Base-by-base conservation (phyloP, 352 stramenopile genomes). In the Globisporangium heterothallicum region DNA sequence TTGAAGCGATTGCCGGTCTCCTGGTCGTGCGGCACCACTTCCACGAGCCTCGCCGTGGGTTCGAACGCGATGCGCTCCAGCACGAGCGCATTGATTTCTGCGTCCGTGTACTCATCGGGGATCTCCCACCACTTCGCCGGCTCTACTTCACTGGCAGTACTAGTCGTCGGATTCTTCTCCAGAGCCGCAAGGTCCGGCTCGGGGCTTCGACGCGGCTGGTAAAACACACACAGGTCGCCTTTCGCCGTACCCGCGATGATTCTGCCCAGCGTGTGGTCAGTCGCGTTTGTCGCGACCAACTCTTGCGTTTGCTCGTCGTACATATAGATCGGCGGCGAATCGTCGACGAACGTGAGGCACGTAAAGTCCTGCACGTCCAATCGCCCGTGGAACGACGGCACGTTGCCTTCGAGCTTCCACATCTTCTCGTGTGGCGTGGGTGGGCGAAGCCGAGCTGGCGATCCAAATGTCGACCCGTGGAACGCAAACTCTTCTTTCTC, bases 111-210 rank as follows among this genome's bases (percentile, higher is more conserved):
- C 48, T 79, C 72, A 19, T 84, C 75, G 0, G 78, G 75, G 32
- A 89, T 79, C 42, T 89, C 75, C 75, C 75, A 89, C 78, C 78
- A 89, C 41, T 87, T 87, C 3, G 66, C 70, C 10, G 75, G 75
- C 19, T 84, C 77, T 10, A 34, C 49, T 13, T 61, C 47, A 22
- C 71, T 60, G 21, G 8, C 14, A n/a, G 19, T 21, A 24, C 14
- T 14, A 26, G n/a, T 53, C n/a, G n/a, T n/a, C n/a, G n/a, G 47
- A 24, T 52, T 25, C 16, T 56, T 60, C 26, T 68, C 52, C 4
- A 42, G 56, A 25, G 74, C 40, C 10, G 64, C 60, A 1, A 44
- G 4, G 27, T 79, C 59, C n/a, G 62, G 30, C 38, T 70, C 53
- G 1, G 69, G 72, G 8, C 64, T 65, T 27, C 58, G 60, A 22